Evolutionary conservation across 2,329 filamentous ascomycete genomes (phyloP).

Genomic region (Fusarium chlamydosporum): DNA sequence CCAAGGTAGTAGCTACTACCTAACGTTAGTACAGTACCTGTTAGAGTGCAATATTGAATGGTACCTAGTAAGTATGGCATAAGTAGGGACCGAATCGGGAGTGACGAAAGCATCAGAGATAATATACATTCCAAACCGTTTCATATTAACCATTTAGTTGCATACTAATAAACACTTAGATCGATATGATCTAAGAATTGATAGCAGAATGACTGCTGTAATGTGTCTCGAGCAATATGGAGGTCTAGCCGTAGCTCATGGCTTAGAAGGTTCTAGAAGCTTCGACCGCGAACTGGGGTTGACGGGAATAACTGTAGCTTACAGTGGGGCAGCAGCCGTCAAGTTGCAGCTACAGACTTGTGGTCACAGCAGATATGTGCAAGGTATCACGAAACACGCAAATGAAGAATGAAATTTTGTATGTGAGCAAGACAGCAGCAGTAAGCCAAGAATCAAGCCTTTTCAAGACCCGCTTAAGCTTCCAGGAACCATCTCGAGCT

Average conservation of each 20-base stretch:
- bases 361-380: slow-evolving; percentile 15
- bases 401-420: not conserved
- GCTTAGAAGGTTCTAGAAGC: slow-evolving; percentile 51
- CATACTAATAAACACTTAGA: not conserved
- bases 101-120: not conserved
- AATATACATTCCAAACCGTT: not conserved
- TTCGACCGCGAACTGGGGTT: slow-evolving; percentile 37
- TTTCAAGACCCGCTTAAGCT: slow-evolving; percentile 20
- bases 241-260: not conserved
- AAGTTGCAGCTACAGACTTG: slow-evolving; percentile 16
- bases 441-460: not conserved
- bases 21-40: too few relatives aligned
- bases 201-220: not conserved
- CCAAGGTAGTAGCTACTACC: too few relatives aligned
- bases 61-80: not conserved
- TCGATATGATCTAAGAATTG: not conserved
- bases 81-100: not conserved
- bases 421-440: not conserved
- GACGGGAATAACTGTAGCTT: slow-evolving; percentile 36
- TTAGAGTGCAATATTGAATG: not conserved
- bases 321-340: slow-evolving; percentile 14
- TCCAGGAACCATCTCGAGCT: slow-evolving; percentile 15
- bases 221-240: not conserved
- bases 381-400: not conserved
- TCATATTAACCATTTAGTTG: too few relatives aligned